Percentiles rank a stretch among this genome's conserved stretches.
Conservation (phyloP, 2,329 filamentous ascomycete genomes). For the Calonectria pseudoturangicola region DNA sequence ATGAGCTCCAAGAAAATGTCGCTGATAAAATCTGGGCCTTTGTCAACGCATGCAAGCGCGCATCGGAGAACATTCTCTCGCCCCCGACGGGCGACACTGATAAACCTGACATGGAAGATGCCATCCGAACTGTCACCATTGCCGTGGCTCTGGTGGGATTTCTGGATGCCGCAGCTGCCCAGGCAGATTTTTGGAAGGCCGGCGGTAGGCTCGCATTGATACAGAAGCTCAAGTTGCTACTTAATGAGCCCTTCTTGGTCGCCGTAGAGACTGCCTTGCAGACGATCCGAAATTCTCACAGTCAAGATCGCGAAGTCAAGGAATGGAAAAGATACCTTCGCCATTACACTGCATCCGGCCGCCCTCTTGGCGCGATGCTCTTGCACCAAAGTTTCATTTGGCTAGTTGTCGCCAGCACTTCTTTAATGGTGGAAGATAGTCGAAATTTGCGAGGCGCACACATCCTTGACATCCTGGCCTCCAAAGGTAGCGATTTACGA, state of each 20-base stretch:
- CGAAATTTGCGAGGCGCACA: slow-evolving; percentile 76
- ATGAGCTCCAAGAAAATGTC: slow-evolving; percentile 79
- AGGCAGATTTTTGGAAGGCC: slow-evolving; percentile 87
- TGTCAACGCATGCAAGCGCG: slow-evolving; percentile 80
- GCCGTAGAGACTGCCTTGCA: slow-evolving; percentile 93
- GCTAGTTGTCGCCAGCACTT: slow-evolving; percentile 86
- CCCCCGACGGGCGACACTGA: slow-evolving; percentile 74
- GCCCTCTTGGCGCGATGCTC: slow-evolving; percentile 92
- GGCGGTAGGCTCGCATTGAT: slow-evolving; percentile 84
- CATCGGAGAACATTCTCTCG: slow-evolving; percentile 73
- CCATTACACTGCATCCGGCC: slow-evolving; percentile 86
- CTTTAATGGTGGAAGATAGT: slow-evolving; percentile 80
- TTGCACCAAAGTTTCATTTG: slow-evolving; percentile 92
- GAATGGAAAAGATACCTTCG: slow-evolving; percentile 93
- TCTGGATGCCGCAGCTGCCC: slow-evolving; percentile 85
- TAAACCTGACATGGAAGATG: slow-evolving; percentile 78
- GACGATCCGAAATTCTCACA: slow-evolving; percentile 87
- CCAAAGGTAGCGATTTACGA: slow-evolving; percentile 69
- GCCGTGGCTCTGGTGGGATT: slow-evolving; percentile 93
- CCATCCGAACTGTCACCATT: slow-evolving; percentile 82
- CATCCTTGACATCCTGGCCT: slow-evolving; percentile 84
- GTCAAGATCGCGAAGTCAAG: slow-evolving; percentile 78
- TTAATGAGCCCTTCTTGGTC: slow-evolving; percentile 90
- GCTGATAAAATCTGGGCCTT: slow-evolving; percentile 82
- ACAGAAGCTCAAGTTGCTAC: slow-evolving; percentile 80